Evolutionary conservation across 2,329 filamentous ascomycete species (phyloP), one percentile per base, ranked within the genome.

Genomic region (Gnomoniopsis smithogilvyi): DNA sequence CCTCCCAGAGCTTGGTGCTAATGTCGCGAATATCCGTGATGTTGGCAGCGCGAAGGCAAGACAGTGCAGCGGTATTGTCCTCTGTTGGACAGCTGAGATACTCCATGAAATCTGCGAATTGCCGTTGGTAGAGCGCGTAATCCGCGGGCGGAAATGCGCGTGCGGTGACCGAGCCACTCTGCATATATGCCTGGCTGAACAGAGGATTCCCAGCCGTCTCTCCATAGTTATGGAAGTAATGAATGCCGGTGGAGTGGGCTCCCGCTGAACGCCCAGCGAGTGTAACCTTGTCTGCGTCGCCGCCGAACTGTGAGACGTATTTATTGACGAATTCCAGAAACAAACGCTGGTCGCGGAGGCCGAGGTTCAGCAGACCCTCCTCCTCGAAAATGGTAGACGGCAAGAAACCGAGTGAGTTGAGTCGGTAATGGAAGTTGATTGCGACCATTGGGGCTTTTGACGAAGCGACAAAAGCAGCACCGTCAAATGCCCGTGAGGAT

Each of bases 41-140:
- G 12, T 76, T 69, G 0, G 71, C 73, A 1, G 64, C 62, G 3
- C 73, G 72, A 1, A 80, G 67, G 52, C 78, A 80, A 2, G 63
- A 60, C 0, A 80, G 66, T 0, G 74, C 69, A 2, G 67, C 70
- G 1, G 67, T 64, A 36, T 75, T 70, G 12, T 56, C 67, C 30
- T 58, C 63, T 19, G 47, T 66, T 56, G 64, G 59, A 21, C 73
- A 76, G 1, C 66, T 67, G 0, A 75, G 62, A 36, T 66, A 65
- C 3, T 56, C 6, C 36, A 69, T 64, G 8, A 68, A 71, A 48
- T 70, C 66, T 2, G 68, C 62, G 17, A 70, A 72, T 21, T 76
- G 73, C 1, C 54, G 60, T 30, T 68, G 62, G 30, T 73, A 75
- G 0, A 74, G 54, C 1, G 73, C 69, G 19, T 73, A 71, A 1